Evolutionary conservation across 805 yeast species (phyloP).

Genomic region (Teunomyces panamensis): DNA sequence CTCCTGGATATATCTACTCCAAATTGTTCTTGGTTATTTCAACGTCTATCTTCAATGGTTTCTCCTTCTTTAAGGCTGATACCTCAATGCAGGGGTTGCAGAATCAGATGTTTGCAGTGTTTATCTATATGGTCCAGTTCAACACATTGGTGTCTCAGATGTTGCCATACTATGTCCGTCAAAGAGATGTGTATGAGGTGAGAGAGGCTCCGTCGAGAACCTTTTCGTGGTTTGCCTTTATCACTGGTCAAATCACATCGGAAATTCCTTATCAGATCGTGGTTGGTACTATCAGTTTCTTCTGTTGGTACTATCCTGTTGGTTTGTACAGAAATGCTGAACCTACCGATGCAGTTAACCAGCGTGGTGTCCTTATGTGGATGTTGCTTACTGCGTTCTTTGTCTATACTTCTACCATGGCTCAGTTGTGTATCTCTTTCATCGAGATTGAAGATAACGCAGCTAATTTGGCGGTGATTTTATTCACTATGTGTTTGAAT

Average conservation of each 20-base stretch:
- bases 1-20: slow-evolving; percentile 45
- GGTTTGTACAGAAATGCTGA: slow-evolving; percentile 46
- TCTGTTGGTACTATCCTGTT: slow-evolving; percentile 36
- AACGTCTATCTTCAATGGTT: slow-evolving; percentile 65
- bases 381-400: slow-evolving; percentile 41
- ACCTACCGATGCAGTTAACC: slow-evolving; percentile 45
- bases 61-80: slow-evolving; percentile 65
- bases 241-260: slow-evolving; percentile 57
- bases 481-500: slow-evolving; percentile 60
- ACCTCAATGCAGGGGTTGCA: slow-evolving; percentile 36
- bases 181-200: slow-evolving; percentile 66
- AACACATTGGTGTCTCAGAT: slow-evolving; percentile 60
- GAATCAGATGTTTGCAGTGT: slow-evolving; percentile 73
- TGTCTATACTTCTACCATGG: slow-evolving; percentile 56
- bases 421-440: slow-evolving; percentile 58
- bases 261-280: slow-evolving; percentile 65
- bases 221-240: slow-evolving; percentile 62
- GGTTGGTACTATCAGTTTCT: slow-evolving; percentile 66
- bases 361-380: slow-evolving; percentile 62
- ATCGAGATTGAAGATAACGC: slow-evolving; percentile 59
- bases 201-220: slow-evolving; percentile 74
- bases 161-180: slow-evolving; percentile 52
- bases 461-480: slow-evolving; percentile 54
- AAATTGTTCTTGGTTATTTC: slow-evolving; percentile 55
- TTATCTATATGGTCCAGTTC: slow-evolving; percentile 61